Base-by-base conservation (phyloP, 139 green algal species). In the Gonium pectorale region DNA sequence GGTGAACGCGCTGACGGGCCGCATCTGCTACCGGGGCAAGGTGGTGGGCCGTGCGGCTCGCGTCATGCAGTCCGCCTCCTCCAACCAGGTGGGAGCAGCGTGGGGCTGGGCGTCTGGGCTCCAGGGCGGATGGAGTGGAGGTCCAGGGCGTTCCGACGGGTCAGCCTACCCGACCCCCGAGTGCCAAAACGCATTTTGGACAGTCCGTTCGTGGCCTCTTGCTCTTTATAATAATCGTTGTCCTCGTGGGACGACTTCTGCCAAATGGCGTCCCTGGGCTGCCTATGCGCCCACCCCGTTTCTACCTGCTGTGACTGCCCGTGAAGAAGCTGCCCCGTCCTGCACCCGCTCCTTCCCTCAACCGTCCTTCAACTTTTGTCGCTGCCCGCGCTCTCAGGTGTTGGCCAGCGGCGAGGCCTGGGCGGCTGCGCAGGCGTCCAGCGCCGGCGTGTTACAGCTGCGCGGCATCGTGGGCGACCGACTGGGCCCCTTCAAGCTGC, bases 1-100 rank as follows among this genome's bases (percentile, higher is more conserved):
- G 69, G 79, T 88, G 35, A 83, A 89, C 71, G 56, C 73, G 11
- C 59, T 86, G 21, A 89, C 87, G 2, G 87, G 87, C n/a, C 64
- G 80, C 33, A 85, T 89, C 71, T 77, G 56, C 43, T 91, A 91
- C 83, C 72, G 87, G 5, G 87, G 87, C 46, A 87, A 86, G 63
- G 77, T 88, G 27, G 78, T 89, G 9, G 63, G 62, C 27, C 83
- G 87, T 2, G 59, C 81, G 1, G 27, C 44, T 0, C 67, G 85
- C 15, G 59, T 85, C 41, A 81, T 74, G 54, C 66, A 80, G 56
- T 70, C 11, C 40, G 85, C 85, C 29, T 73, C 67, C 5, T 66
- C 33, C 44, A 86, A 86, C 85, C 85, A 89, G 81, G 80, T 86
- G 31, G 72, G 51, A 40, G 71, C n/a, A 70, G 31, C 31, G 63